Percentiles rank a stretch among this genome's conserved stretches.
Evolutionary conservation across 768 basidiomycete genomes (phyloP).

Genomic region (Chiua virens): DNA sequence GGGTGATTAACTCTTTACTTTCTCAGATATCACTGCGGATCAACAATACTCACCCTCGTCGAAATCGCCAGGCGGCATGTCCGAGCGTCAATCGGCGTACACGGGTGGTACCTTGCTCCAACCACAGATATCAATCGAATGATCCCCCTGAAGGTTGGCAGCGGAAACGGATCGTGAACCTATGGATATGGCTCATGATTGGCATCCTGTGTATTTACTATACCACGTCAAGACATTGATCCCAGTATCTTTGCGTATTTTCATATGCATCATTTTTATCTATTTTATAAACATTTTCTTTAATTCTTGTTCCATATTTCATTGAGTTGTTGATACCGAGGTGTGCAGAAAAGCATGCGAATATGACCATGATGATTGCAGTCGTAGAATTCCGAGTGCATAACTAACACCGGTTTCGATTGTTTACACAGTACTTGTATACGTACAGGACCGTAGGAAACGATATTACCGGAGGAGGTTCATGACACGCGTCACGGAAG

Average conservation of each 20-base stretch:
- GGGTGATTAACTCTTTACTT: conserved; percentile 35
- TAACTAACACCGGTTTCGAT: not conserved
- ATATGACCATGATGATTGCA: not conserved
- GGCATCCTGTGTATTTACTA: not conserved
- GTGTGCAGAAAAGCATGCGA: not conserved
- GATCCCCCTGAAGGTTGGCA: conserved; percentile 10
- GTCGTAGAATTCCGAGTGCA: not conserved
- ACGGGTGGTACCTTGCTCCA: conserved; percentile 44
- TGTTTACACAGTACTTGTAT: not conserved
- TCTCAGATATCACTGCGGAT: conserved; percentile 48
- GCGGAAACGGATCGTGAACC: not conserved
- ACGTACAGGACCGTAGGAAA: too few species aligned
- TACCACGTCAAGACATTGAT: not conserved
- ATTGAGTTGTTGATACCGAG: conserved; percentile 2
- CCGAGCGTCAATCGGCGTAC: conserved; percentile 48
- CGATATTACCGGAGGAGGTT: not conserved
- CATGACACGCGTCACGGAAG: conserved; percentile 6
- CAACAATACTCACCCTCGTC: conserved; percentile 42
- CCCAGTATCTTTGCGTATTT: conserved; percentile 7
- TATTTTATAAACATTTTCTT: conserved; percentile 16
- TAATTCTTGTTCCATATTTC: conserved; percentile 19
- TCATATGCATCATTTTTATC: conserved; percentile 10
- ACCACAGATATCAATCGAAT: conserved; percentile 80
- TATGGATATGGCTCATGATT: conserved; percentile 5
- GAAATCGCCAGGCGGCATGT: conserved; percentile 45